phyloP scores from a whole-genome alignment of 352 stramenopile species.

The Aphanomyces invadans region DNA sequence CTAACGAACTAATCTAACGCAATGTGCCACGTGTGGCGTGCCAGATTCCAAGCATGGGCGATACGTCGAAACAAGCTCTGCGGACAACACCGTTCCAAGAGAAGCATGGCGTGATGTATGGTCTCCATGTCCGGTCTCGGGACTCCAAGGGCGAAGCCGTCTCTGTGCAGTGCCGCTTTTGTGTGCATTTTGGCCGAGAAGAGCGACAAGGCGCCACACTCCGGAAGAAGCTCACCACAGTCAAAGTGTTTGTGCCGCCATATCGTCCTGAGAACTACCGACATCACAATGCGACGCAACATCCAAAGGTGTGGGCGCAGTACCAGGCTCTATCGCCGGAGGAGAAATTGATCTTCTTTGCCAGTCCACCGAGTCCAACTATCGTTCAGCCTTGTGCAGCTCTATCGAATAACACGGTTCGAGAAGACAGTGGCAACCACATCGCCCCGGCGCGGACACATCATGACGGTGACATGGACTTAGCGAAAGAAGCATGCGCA shows the following conservation, averaged over 20 bases:
- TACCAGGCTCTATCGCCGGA: conserved; percentile 18
- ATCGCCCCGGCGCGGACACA: not conserved
- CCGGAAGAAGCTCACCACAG: not conserved
- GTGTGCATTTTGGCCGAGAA: conserved; percentile 8
- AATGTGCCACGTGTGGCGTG: not conserved
- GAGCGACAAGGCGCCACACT: not conserved
- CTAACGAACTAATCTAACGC: not conserved
- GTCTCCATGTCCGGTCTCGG: conserved; percentile 1
- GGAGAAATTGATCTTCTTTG: not conserved
- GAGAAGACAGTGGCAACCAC: not conserved
- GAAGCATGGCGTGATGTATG: conserved; percentile 21
- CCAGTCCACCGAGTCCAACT: not conserved
- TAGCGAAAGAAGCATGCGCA: not conserved
- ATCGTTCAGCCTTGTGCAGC: not conserved
- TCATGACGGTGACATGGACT: not conserved
- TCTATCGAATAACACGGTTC: not conserved
- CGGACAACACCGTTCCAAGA: conserved; percentile 18
- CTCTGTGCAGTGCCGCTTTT: conserved; percentile 16
- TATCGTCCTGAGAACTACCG: conserved; percentile 23
- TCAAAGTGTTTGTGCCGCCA: conserved; percentile 13
- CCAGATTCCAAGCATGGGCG: not conserved
- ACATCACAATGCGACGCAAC: conserved; percentile 17
- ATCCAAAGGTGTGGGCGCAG: conserved; percentile 15
- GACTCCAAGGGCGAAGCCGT: conserved; percentile 12
- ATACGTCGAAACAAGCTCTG: not conserved